Base-by-base conservation (phyloP, 331 rosid genomes). In the Saraca asoca region DNA sequence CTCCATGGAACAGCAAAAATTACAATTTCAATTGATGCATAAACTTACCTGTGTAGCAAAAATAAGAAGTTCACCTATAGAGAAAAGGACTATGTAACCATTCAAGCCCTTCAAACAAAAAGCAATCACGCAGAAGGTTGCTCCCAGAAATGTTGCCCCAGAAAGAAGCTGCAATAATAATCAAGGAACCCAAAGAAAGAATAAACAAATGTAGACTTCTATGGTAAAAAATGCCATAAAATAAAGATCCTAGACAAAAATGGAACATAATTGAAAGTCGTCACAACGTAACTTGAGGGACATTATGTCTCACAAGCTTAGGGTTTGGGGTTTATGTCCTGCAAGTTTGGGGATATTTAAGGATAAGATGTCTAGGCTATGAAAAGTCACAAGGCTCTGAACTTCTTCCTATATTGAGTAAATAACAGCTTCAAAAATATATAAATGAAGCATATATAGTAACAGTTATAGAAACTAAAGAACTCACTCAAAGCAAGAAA, bases 81-180 rank as follows among this genome's bases (percentile, higher is more conserved):
- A 37, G 66, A 90, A 90, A 65, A 90, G 77, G 51, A 80, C 84
- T 35, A 90, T 54, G 81, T 73, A 93, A 58, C 78, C 86, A 72
- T 72, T 62, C 81, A 93, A 81, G 85, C 80, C 67, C 79, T 38
- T 82, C 48, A 88, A 68, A 77, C 84, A 87, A 70, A 93, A 93
- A 53, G 98, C 95, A 51, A 83, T 49, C 58, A 93, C 81, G 81
- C 96, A 93, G 79, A 85, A 84, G 71, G 81, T 75, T 59, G 95
- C 95, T 34, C 98, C 98, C 13, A 90, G 75, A 72, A 93, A 74
- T 20, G 96, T 93, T 63, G 96, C 84, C 61, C 62, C 96, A 66
- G 86, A 72, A 69, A 90, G 95, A 82, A 93, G 83, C 96, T 93
- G 91, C 80, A 75, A 64, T 44, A 76, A 49, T 64, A 71, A 76